Evolutionary conservation across 2,329 filamentous ascomycete genomes (phyloP).

Genomic region (Rutstroemia sydowiana): DNA sequence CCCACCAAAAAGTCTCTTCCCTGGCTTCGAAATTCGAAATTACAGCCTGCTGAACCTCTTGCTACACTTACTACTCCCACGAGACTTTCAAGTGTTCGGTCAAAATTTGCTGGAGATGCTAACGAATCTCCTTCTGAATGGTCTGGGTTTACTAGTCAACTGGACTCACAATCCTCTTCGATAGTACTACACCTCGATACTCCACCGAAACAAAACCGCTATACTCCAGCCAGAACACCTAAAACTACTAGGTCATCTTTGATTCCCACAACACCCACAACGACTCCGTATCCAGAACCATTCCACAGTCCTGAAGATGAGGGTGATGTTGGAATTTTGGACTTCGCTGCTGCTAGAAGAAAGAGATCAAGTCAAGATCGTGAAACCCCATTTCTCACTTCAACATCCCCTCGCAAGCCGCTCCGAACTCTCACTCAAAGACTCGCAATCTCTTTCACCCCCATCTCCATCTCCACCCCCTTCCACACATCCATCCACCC

Average conservation of each 20-base stretch:
- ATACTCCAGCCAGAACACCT: too few relatives aligned
- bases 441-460: too few relatives aligned
- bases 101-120: constrained; percentile 1
- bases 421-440: too few relatives aligned
- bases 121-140: constrained; percentile 5
- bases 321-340: background rate
- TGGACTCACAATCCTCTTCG: constrained; percentile 6
- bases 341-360: background rate
- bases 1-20: constrained; percentile 20
- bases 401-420: too few relatives aligned
- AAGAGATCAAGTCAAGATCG: background rate
- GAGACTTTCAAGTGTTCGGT: background rate
- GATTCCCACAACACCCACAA: background rate
- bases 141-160: constrained; percentile 4
- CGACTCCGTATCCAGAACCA: background rate
- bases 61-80: background rate
- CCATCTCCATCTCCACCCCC: too few relatives aligned
- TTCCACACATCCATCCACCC: too few relatives aligned
- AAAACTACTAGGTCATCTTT: background rate
- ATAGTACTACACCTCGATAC: constrained; percentile 11
- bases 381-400: too few relatives aligned
- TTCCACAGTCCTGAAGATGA: background rate
- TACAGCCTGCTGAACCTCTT: constrained; percentile 8
- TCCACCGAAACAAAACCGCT: background rate
- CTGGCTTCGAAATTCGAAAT: constrained; percentile 25